phyloP scores from a whole-genome alignment of 345 rosid genomes.

The Melaleuca quinquenervia region DNA sequence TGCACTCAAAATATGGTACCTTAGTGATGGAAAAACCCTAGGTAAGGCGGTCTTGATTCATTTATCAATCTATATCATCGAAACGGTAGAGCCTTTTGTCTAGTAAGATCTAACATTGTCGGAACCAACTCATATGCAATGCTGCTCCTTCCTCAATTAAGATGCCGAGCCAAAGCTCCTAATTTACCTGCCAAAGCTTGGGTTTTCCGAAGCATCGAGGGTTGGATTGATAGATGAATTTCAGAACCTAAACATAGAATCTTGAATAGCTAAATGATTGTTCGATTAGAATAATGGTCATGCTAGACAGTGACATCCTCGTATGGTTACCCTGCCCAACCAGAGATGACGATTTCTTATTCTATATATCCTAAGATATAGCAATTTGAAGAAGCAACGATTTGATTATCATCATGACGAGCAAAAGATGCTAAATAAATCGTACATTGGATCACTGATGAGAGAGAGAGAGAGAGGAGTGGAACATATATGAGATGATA shows the following conservation, averaged over 20 bases:
- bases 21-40: neutral
- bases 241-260: neutral
- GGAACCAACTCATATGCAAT: neutral
- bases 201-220: neutral
- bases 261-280: neutral
- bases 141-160: neutral
- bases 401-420: neutral
- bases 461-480: neutral
- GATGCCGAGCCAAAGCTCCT: neutral
- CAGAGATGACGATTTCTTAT: neutral
- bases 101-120: neutral
- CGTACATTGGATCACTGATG: neutral
- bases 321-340: neutral
- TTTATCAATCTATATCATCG: neutral
- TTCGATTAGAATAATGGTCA: neutral
- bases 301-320: neutral
- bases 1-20: neutral
- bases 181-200: neutral
- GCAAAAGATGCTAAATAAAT: neutral
- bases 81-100: neutral
- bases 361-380: too few species aligned
- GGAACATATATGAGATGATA: neutral
- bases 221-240: too few species aligned
- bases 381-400: neutral
- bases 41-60: neutral